Percentiles rank a stretch among this genome's conserved stretches.
Evolutionary conservation across 192 early-diverging fungal species (phyloP).

Genomic region (Backusella psychrophila): DNA sequence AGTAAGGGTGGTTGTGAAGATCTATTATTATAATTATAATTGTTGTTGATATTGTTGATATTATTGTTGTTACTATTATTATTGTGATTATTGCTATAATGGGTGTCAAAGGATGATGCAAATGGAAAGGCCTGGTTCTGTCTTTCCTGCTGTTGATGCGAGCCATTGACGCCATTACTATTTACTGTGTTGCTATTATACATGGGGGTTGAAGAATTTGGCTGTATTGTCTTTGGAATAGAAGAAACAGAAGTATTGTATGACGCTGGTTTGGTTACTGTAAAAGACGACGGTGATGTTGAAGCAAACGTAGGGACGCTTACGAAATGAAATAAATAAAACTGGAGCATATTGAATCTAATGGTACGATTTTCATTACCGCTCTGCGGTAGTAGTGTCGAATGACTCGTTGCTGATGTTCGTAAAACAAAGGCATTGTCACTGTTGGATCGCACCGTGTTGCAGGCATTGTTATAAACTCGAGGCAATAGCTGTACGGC

Average conservation of each 20-base stretch:
- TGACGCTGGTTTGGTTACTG: neutral
- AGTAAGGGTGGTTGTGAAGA: neutral
- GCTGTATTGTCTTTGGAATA: neutral
- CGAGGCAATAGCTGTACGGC: neutral
- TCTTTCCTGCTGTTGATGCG: neutral
- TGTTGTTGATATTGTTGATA: neutral
- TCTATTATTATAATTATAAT: neutral
- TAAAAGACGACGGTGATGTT: neutral
- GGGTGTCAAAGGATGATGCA: neutral
- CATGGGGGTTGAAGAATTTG: neutral
- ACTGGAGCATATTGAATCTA: slow-evolving; percentile 1
- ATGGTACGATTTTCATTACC: neutral
- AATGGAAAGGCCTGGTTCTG: neutral
- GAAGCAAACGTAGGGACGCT: slow-evolving; percentile 1
- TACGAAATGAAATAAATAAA: slow-evolving; percentile 2
- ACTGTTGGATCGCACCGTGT: neutral
- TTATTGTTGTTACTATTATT: neutral
- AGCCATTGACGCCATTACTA: neutral
- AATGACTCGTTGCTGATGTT: slow-evolving; percentile 1
- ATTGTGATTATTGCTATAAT: neutral
- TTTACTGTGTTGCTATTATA: neutral
- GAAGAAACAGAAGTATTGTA: too few relatives aligned
- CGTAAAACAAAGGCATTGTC: neutral
- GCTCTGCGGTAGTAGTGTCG: neutral
- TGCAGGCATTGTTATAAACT: neutral